A percentile compares a stretch with the other conserved stretches of the same genome.
These are phyloP conservation scores for Zygoascus tannicola DNA, from an alignment of 805 yeast species.

Conservation along the genomic window DNA sequence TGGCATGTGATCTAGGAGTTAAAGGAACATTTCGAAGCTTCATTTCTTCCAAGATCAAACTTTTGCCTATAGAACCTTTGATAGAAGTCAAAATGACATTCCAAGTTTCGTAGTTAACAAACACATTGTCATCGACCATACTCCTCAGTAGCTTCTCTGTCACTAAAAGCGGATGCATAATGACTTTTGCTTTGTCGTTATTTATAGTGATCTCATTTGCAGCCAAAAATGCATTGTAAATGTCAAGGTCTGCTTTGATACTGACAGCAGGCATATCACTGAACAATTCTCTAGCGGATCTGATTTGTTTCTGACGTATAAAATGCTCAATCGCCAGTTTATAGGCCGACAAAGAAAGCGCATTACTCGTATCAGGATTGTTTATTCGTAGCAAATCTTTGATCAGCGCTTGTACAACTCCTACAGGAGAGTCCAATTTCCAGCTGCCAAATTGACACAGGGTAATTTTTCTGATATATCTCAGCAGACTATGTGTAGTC, in stretches of 20 bases:
- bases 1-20: constrained; percentile 11
- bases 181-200: constrained; percentile 2
- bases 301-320: constrained; percentile 8
- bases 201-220: constrained; percentile 3
- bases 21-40: constrained; percentile 9
- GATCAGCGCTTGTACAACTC: constrained; percentile 3
- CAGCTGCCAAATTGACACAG: background rate
- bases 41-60: constrained; percentile 12
- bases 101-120: constrained; percentile 18
- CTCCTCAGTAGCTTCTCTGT: constrained; percentile 4
- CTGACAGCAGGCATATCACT: constrained; percentile 10
- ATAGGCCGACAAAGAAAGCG: constrained; percentile 13
- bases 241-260: constrained; percentile 7
- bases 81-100: constrained; percentile 13
- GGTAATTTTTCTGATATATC: background rate
- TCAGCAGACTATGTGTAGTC: constrained; percentile 1
- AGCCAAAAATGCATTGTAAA: constrained; percentile 15
- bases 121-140: constrained; percentile 11
- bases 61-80: constrained; percentile 4
- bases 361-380: constrained; percentile 11
- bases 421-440: background rate
- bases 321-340: constrained; percentile 17
- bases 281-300: constrained; percentile 15
- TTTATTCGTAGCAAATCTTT: constrained; percentile 15
- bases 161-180: constrained; percentile 12